phyloP scores from a whole-genome alignment of 495 filamentous ascomycete genomes.

The Podospora fimiseda region DNA sequence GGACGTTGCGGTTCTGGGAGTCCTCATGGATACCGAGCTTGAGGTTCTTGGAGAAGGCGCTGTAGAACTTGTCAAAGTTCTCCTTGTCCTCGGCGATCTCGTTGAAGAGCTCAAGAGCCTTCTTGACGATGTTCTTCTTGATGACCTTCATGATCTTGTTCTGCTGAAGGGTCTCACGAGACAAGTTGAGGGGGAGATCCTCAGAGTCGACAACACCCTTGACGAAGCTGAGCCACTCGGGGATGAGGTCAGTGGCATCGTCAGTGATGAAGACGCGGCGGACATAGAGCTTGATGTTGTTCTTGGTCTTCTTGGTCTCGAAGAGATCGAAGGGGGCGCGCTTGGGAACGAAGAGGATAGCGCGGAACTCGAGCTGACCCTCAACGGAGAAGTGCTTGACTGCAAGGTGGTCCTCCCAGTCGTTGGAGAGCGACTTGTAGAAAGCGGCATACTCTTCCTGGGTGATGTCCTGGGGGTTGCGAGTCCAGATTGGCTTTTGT shows the following conservation, averaged over 20 bases:
- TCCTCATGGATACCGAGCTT: constrained; percentile 99
- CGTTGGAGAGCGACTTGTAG: constrained; percentile 99
- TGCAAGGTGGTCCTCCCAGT: constrained; percentile 98
- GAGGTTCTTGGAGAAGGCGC: constrained; percentile 99
- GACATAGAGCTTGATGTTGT: constrained; percentile 99
- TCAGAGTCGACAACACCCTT: constrained; percentile 99
- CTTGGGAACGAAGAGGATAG: constrained; percentile 99
- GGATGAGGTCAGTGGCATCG: constrained; percentile 96
- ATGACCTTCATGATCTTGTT: constrained; percentile 99
- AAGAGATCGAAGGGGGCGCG: constrained; percentile 99
- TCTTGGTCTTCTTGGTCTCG: constrained; percentile 99
- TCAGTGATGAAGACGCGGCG: constrained; percentile 99
- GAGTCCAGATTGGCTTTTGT: constrained; percentile 98
- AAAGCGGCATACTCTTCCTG: constrained; percentile 96
- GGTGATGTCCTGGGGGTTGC: constrained; percentile 92
- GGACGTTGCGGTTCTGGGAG: constrained; percentile 85
- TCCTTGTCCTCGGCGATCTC: constrained; percentile 99
- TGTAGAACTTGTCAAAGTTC: constrained; percentile 99
- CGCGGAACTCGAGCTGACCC: constrained; percentile 99
- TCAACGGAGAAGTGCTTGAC: constrained; percentile 99
- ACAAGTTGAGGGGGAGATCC: constrained; percentile 97
- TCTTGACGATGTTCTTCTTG: constrained; percentile 99
- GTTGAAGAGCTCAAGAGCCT: constrained; percentile 96
- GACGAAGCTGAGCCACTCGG: constrained; percentile 98
- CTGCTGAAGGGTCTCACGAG: constrained; percentile 99